Base-by-base conservation (phyloP, 192 early-diverging fungal species). In the Paraglomus occultum region DNA sequence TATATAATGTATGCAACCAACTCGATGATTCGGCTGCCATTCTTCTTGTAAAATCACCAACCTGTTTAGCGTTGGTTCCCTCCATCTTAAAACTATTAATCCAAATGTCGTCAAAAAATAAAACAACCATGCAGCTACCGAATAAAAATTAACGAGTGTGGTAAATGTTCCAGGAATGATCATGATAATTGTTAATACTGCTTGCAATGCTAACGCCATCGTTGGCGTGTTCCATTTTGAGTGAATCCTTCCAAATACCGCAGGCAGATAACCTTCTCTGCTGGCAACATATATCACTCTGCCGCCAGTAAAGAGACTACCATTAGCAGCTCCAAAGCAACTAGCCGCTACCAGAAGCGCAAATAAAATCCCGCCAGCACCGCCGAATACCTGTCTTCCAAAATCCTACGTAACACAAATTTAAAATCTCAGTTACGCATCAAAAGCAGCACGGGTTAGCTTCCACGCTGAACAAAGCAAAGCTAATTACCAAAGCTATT, bases 301-400 rank as follows among this genome's bases (percentile, higher is more conserved):
- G 8, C 89, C 79, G 0, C 89, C 88, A 0, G 89, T 87, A 70
- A 91, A 93, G 44, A 93, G 82, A 23, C 84, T 82, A 39, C 87
- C 92, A 74, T 92, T 93, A n/a, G 85, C 84, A 18, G 92, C 88
- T 11, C 92, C 88, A 61, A 91, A 85, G 14, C 90, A 91, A 67
- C 85, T 84, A 49, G 84, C 79, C 10, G 90, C 86, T 3, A 93
- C 92, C 58, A 86, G 82, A 2, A 90, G 71, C 1, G 90, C 84
- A 71, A 93, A 89, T 20, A 91, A 39, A 31, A 89, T 84, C 1
- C 87, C 86, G 22, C 89, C 87, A 17, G 81, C 72, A 18, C 76
- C 73, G 1, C 91, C 91, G 79, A 92, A 90, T 43, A 89, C 65
- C 55, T 81, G 76, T 71, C 83, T 85, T 48, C 89, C 91, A 80